phyloP scores from a whole-genome alignment of 2,329 filamentous ascomycete species.

The Mycocentrospora acerina region DNA sequence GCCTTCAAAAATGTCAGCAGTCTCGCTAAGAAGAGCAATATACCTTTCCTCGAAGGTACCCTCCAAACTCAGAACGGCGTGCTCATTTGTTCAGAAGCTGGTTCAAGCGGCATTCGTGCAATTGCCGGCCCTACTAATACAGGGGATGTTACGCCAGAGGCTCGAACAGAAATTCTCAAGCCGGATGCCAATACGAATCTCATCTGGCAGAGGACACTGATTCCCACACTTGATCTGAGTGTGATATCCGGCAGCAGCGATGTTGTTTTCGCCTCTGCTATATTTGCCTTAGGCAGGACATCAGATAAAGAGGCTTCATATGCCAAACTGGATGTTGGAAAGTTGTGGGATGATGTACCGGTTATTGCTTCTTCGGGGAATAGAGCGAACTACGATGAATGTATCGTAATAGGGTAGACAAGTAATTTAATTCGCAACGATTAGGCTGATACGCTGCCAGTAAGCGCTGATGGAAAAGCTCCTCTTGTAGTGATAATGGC shows the following conservation, averaged over 20 bases:
- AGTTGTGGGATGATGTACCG: conserved; percentile 27
- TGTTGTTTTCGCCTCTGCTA: conserved; percentile 16
- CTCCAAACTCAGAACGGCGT: conserved; percentile 6
- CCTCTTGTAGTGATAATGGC: too few relatives aligned
- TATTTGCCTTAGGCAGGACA: conserved; percentile 27
- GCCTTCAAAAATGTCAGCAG: not conserved
- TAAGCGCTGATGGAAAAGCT: too few relatives aligned
- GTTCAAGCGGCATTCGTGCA: conserved; percentile 26
- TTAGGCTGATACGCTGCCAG: too few relatives aligned
- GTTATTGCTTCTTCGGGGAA: conserved; percentile 3
- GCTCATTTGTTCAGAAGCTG: conserved; percentile 31
- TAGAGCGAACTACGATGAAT: too few relatives aligned
- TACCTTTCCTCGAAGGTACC: conserved; percentile 20
- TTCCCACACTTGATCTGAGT: conserved; percentile 23
- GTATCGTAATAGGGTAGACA: too few relatives aligned
- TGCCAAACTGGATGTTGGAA: conserved; percentile 11
- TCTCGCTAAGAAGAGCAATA: not conserved
- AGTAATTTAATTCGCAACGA: too few relatives aligned
- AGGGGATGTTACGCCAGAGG: not conserved
- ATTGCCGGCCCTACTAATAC: not conserved
- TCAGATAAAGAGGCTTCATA: conserved; percentile 13
- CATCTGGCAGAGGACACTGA: conserved; percentile 37
- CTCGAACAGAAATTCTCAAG: conserved; percentile 22
- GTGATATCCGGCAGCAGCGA: not conserved
- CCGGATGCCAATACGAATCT: conserved; percentile 40